These are phyloP conservation scores for Nakazawaea molendinolei DNA, from an alignment of 805 yeast species.

Conservation along the genomic window DNA sequence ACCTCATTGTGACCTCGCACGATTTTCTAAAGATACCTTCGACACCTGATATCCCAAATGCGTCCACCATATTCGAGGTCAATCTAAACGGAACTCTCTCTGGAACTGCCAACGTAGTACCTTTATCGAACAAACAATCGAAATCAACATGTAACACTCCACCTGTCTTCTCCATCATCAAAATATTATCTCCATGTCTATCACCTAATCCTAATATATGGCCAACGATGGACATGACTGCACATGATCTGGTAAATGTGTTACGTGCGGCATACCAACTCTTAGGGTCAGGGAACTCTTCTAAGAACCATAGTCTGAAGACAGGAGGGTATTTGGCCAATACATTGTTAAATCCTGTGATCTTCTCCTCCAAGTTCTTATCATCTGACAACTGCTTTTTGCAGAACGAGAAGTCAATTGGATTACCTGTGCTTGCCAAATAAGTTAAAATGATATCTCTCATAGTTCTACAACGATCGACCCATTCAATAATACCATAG, in stretches of 20 bases:
- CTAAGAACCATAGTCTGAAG: slow-evolving; percentile 80
- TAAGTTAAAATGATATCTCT: slow-evolving; percentile 44
- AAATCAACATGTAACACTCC: slow-evolving; percentile 89
- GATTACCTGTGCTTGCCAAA: slow-evolving; percentile 19
- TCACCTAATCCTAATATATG: slow-evolving; percentile 93
- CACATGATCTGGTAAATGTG: slow-evolving; percentile 68
- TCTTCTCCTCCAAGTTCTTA: slow-evolving; percentile 23
- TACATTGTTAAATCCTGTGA: slow-evolving; percentile 28
- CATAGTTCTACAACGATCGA: slow-evolving; percentile 66
- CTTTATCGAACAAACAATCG: slow-evolving; percentile 92
- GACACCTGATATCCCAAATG: slow-evolving; percentile 75
- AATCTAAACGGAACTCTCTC: slow-evolving; percentile 92
- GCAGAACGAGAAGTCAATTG: slow-evolving; percentile 19
- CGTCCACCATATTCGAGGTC: slow-evolving; percentile 84
- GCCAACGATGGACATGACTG: slow-evolving; percentile 98
- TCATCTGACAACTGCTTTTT: slow-evolving; percentile 20
- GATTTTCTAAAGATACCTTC: slow-evolving; percentile 87
- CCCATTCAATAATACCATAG: slow-evolving; percentile 90
- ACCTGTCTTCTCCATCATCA: slow-evolving; percentile 69
- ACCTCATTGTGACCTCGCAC: slow-evolving; percentile 72
- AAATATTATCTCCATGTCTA: slow-evolving; percentile 88
- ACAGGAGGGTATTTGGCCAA: slow-evolving; percentile 52
- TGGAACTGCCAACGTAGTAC: slow-evolving; percentile 65
- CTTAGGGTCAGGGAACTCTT: slow-evolving; percentile 83
- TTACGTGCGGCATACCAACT: slow-evolving; percentile 81